Base-by-base conservation (phyloP, 1,284 basidiomycete species). In the Waitea zeae region DNA sequence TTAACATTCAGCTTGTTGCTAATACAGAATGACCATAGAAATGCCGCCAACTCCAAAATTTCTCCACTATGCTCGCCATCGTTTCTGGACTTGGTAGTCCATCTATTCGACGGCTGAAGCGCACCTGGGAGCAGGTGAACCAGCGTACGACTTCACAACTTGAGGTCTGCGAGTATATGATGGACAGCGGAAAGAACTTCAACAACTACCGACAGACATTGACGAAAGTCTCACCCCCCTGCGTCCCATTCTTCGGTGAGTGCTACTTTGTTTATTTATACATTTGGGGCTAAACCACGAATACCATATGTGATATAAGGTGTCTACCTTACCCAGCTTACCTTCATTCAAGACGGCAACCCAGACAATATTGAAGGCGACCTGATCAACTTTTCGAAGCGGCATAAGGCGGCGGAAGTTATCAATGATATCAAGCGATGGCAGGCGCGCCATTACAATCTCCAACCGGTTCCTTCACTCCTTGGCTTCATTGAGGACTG, bases 321-420 rank as follows among this genome's bases (percentile, higher is more conserved):
- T 46, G 86, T 96, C 37, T 97, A 95, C 61, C 69, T 98, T 13
- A 90, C 92, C 3, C 88, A 87, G 17, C 64, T 98, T 38, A 92
- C 90, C 3, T 97, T 98, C 57, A 95, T 96, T 51, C 89, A 96
- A 53, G 95, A 98, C 49, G 95, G 93, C n/a, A 92, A 92, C 50
- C 81, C 86, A 37, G 88, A 98, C 58, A 73, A 72, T 39, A 58
- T 87, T 4, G 70, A 75, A 15, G 80, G 76, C 19, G 67, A 73
- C 41, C 63, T 96, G 44, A 80, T 98, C 60, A 97, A 99, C 58
- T 98, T 98, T 59, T 76, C 80, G 50, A 98, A 99, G 56, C 77
- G 92, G 6, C 78, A 86, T 47, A 87, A 87, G 53, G 79, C 88
- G 0, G 89, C 89, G 6, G 90, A 96, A 49, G 82, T 97, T 43